phyloP scores from a whole-genome alignment of 306 rosid genomes.

The Vachellia pachyceras region DNA sequence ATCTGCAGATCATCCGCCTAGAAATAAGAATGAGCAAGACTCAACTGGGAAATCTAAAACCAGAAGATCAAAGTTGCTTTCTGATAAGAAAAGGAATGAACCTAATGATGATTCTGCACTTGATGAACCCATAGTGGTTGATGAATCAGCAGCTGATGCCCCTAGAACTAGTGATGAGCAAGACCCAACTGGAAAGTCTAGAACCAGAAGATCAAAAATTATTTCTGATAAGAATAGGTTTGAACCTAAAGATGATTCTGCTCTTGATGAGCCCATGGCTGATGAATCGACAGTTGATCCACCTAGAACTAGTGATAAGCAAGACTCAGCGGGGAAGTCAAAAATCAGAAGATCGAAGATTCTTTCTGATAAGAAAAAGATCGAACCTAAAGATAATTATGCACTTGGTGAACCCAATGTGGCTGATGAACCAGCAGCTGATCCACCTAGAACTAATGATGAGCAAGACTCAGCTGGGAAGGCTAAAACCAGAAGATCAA shows the following conservation, averaged over 20 bases:
- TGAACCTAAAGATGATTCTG: too few species aligned
- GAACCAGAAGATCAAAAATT: too few species aligned
- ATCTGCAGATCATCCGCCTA: conserved; percentile 24
- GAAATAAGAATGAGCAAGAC: conserved; percentile 12
- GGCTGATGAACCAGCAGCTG: neutral
- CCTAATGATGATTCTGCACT: too few species aligned
- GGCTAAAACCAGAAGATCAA: neutral
- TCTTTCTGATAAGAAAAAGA: neutral
- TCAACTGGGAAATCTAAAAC: conserved; percentile 34
- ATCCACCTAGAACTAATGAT: neutral
- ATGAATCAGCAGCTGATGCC: too few species aligned
- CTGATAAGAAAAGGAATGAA: neutral
- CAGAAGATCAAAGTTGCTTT: conserved; percentile 3
- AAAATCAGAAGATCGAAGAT: neutral
- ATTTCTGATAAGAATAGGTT: too few species aligned
- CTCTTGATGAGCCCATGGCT: too few species aligned
- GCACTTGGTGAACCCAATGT: neutral
- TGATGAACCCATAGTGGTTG: too few species aligned
- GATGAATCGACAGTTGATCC: too few species aligned
- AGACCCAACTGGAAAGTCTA: too few species aligned
- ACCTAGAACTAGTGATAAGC: too few species aligned
- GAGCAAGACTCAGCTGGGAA: neutral
- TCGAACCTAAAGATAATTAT: neutral
- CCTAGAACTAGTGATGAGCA: too few species aligned
- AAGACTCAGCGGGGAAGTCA: too few species aligned